Evolutionary conservation across 495 filamentous ascomycete genomes (phyloP).

Genomic region (Hypoxylon trugodes): DNA sequence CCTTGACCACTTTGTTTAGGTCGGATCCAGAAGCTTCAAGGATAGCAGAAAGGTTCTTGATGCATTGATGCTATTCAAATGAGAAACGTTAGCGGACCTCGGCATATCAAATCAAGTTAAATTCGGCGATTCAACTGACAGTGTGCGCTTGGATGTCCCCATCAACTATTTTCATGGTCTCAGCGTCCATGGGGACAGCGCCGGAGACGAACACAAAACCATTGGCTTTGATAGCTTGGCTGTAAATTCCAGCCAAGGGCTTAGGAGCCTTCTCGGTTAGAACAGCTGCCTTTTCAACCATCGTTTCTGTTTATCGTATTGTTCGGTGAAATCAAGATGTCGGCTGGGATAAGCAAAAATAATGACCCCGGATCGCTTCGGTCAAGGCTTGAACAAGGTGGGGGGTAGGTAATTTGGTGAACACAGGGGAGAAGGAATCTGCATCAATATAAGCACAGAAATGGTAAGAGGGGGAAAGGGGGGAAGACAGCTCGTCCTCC

Average conservation of each 20-base stretch:
- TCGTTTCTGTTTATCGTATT: slow-evolving; percentile 5
- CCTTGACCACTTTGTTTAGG: slow-evolving; percentile 72
- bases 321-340: not conserved
- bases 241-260: slow-evolving; percentile 60
- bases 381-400: not conserved
- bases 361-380: not conserved
- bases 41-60: slow-evolving; percentile 71
- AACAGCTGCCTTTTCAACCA: slow-evolving; percentile 45
- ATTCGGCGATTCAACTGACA: slow-evolving; percentile 21
- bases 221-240: slow-evolving; percentile 76
- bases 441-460: not conserved
- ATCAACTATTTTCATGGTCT: slow-evolving; percentile 67
- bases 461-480: not conserved
- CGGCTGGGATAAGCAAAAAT: not conserved
- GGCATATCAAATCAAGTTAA: slow-evolving; percentile 34
- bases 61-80: slow-evolving; percentile 46
- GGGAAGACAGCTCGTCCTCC: not conserved
- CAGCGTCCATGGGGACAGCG: slow-evolving; percentile 72
- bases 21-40: slow-evolving; percentile 69
- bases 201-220: slow-evolving; percentile 79
- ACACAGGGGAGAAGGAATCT: too few species aligned
- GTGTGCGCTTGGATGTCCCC: slow-evolving; percentile 67
- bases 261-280: slow-evolving; percentile 59
- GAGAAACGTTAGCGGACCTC: slow-evolving; percentile 47
- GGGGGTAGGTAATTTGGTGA: not conserved